A percentile compares a stretch with the other conserved stretches of the same genome.
Evolutionary conservation across 2,329 filamentous ascomycete genomes (phyloP).

Genomic region (Alternaria infectoria): DNA sequence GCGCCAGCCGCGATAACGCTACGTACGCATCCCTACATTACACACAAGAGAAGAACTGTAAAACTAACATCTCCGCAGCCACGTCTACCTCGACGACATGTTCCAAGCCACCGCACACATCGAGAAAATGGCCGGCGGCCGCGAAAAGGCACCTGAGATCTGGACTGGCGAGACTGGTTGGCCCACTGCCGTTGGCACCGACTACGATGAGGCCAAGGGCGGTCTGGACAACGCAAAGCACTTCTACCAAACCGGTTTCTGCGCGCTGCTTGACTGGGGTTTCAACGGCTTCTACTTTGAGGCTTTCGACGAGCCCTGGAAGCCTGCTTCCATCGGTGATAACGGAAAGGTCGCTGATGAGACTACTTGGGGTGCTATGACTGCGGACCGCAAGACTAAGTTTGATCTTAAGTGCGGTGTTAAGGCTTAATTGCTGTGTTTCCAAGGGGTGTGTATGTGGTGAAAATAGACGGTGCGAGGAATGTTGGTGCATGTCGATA

Average conservation of each 20-base stretch:
- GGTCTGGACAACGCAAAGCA: slow-evolving; percentile 63
- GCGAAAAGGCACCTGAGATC: slow-evolving; percentile 63
- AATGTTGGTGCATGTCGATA: background rate
- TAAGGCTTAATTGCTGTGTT: background rate
- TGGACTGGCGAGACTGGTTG: slow-evolving; percentile 49
- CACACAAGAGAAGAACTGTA: background rate
- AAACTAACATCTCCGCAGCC: slow-evolving; percentile 5
- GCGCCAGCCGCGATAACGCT: slow-evolving; percentile 62
- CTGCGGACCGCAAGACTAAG: slow-evolving; percentile 63
- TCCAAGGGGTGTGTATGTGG: background rate
- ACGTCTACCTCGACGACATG: slow-evolving; percentile 72
- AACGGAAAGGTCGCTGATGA: slow-evolving; percentile 68
- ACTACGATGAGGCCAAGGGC: slow-evolving; percentile 68
- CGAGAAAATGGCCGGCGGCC: slow-evolving; percentile 62
- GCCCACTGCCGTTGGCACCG: slow-evolving; percentile 58
- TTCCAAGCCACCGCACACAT: slow-evolving; percentile 68
- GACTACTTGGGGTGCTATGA: slow-evolving; percentile 74
- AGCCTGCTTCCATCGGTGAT: slow-evolving; percentile 68
- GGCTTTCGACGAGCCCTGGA: slow-evolving; percentile 76
- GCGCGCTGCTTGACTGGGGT: slow-evolving; percentile 68
- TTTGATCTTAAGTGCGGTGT: slow-evolving; percentile 58
- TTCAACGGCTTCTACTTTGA: slow-evolving; percentile 76
- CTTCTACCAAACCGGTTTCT: slow-evolving; percentile 69
- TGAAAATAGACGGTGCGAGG: background rate
- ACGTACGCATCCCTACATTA: slow-evolving; percentile 37